A percentile compares a stretch with the other conserved stretches of the same genome.
These are phyloP conservation scores for Conoideocrella luteorostrata DNA, from an alignment of 2,329 filamentous ascomycete species.

Conservation along the genomic window DNA sequence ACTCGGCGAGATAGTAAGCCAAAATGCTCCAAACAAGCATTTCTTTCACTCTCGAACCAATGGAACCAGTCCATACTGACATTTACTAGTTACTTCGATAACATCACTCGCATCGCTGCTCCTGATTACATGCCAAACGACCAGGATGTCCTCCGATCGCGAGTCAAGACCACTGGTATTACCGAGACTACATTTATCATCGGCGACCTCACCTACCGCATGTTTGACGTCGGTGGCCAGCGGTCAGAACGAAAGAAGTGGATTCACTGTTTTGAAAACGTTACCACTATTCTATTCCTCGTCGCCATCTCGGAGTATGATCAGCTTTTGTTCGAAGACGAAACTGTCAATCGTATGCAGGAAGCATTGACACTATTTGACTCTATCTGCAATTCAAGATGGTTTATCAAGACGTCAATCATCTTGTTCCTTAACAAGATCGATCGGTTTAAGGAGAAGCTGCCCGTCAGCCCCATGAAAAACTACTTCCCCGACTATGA, in stretches of 20 bases:
- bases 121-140: constrained; percentile 94
- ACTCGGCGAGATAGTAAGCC: constrained; percentile 86
- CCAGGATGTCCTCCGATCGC: constrained; percentile 87
- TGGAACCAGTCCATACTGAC: constrained; percentile 23
- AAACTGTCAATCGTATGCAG: constrained; percentile 93
- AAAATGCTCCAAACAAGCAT: neutral
- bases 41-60: too few species aligned
- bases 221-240: constrained; percentile 94
- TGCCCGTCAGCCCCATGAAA: constrained; percentile 75
- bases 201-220: constrained; percentile 86
- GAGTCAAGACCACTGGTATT: constrained; percentile 88
- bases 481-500: constrained; percentile 90
- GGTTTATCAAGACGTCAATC: constrained; percentile 87
- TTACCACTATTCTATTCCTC: constrained; percentile 92
- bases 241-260: constrained; percentile 93
- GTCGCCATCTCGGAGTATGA: constrained; percentile 98
- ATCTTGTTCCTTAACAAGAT: constrained; percentile 90
- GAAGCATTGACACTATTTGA: constrained; percentile 82
- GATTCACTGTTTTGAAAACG: constrained; percentile 97
- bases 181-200: constrained; percentile 92
- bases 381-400: constrained; percentile 80
- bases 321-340: constrained; percentile 90
- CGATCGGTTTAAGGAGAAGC: constrained; percentile 81
- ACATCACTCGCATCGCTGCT: constrained; percentile 81
- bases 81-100: constrained; percentile 80